A percentile compares a stretch with the other conserved stretches of the same genome.
Conservation (phyloP, 2,329 filamentous ascomycete genomes). For the Knufia fluminis region DNA sequence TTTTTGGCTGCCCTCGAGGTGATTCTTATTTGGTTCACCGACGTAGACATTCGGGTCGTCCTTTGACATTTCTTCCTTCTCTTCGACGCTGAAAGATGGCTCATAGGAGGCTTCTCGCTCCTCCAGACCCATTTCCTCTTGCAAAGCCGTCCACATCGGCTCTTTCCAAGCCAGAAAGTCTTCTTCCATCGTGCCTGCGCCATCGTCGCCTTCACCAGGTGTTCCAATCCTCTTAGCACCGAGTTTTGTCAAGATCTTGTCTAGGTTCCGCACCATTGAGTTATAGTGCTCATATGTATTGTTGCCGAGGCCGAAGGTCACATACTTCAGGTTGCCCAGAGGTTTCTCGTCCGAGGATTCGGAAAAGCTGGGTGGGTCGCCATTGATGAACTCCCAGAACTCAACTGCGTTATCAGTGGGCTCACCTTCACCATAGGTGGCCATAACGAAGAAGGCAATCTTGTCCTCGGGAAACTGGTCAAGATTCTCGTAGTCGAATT, state of each 20-base stretch:
- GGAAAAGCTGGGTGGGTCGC: slow-evolving; percentile 72
- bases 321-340: slow-evolving; percentile 77
- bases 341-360: slow-evolving; percentile 55
- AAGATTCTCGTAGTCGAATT: slow-evolving; percentile 93
- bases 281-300: slow-evolving; percentile 99
- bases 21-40: slow-evolving; percentile 92
- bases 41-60: slow-evolving; percentile 80
- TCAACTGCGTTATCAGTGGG: slow-evolving; percentile 98
- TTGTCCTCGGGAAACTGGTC: slow-evolving; percentile 84
- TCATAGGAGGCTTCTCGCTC: slow-evolving; percentile 96
- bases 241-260: slow-evolving; percentile 69
- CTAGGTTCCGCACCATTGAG: slow-evolving; percentile 88
- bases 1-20: slow-evolving; percentile 73
- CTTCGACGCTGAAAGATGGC: slow-evolving; percentile 73
- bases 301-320: slow-evolving; percentile 93
- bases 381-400: slow-evolving; percentile 91
- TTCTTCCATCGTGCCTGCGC: slow-evolving; percentile 98
- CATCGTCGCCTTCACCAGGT: slow-evolving; percentile 92
- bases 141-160: slow-evolving; percentile 87
- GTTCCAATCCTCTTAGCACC: slow-evolving; percentile 77
- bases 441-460: slow-evolving; percentile 86
- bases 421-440: slow-evolving; percentile 96
- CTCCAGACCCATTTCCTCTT: slow-evolving; percentile 75
- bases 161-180: slow-evolving; percentile 99
- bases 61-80: slow-evolving; percentile 62